Evolutionary conservation across 2,329 filamentous ascomycete genomes (phyloP).

Genomic region (Fusarium sp.): DNA sequence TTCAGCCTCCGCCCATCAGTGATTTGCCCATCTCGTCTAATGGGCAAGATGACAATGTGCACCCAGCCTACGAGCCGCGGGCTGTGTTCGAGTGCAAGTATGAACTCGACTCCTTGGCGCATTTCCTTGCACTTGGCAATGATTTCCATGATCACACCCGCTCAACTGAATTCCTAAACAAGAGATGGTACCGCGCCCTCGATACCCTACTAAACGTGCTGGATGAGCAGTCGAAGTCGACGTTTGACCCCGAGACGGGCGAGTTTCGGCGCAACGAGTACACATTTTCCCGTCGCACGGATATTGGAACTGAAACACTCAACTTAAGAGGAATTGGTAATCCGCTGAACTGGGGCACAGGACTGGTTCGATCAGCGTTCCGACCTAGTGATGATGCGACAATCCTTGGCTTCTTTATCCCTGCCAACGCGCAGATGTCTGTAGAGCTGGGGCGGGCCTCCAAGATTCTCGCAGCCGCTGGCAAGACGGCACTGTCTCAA

Average conservation of each 20-base stretch:
- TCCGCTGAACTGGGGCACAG: constrained; percentile 85
- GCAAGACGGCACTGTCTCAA: constrained; percentile 65
- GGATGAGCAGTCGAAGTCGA: constrained; percentile 81
- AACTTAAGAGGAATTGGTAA: constrained; percentile 88
- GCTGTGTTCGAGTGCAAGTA: constrained; percentile 99
- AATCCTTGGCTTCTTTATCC: constrained; percentile 94
- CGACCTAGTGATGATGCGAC: constrained; percentile 95
- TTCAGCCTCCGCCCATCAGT: constrained; percentile 91
- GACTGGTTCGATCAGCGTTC: constrained; percentile 90
- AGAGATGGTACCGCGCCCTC: constrained; percentile 83
- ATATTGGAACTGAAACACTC: constrained; percentile 89
- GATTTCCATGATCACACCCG: constrained; percentile 86
- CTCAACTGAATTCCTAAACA: constrained; percentile 81
- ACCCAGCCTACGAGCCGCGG: constrained; percentile 85
- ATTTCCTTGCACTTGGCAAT: constrained; percentile 88
- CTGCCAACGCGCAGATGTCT: constrained; percentile 95
- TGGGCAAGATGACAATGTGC: constrained; percentile 85
- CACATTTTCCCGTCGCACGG: constrained; percentile 86
- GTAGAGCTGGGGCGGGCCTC: constrained; percentile 85
- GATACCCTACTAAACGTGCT: constrained; percentile 80
- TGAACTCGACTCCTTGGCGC: constrained; percentile 93
- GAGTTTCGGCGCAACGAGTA: constrained; percentile 80
- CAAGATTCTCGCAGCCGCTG: constrained; percentile 72
- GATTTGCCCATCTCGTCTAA: constrained; percentile 78
- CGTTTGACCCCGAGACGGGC: constrained; percentile 78